Base-by-base conservation (phyloP, 2,329 filamentous ascomycete species). In the Graphiopsis chlorocephala region DNA sequence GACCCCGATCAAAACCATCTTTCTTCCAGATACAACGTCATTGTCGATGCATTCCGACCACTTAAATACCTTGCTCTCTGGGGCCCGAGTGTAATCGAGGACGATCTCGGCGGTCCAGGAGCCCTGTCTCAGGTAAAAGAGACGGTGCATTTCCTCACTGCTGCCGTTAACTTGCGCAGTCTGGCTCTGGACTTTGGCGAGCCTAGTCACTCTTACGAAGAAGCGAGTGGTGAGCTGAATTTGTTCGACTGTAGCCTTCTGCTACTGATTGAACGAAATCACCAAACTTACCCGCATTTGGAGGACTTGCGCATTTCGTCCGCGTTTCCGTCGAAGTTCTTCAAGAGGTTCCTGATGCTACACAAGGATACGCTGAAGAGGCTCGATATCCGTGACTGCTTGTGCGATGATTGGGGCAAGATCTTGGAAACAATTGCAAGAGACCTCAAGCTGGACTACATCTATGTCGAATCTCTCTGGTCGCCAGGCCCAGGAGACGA, bases 101-200 rank as follows among this genome's bases (percentile, higher is more conserved):
- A 25, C 12, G 53, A 56, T 12, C 47, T 66, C 25, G 23, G 52
- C 31, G 53, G 28, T 11, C 6, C n/a, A 20, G 35, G 26, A 35
- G 23, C 63, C 52, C 11, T 26, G 14, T 29, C 28, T 4, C 59
- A 61, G 10, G 47, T 23, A 2, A 29, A 25, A 35, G 47, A 53
- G 48, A 8, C n/a, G 10, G 20, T 11, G 11, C 17, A 33, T 7
- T 26, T 61, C 11, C 42, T 61, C 8, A 17, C 26, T 11, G n/a
- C 26, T n/a, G 31, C 60, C 3, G 25, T 14, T 1, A 26, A 35
- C 4, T n/a, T 61, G 42, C 7, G 29, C 25, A 50, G 28, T 8
- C 26, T 61, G 26, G 26, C 4, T 14, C 31, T 62, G 31, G 60
- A 45, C n/a, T 31, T 53, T 29, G 60, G 48, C 17, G 60, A 62